Conservation (phyloP, 768 basidiomycete genomes). For the Gyrodon lividus region DNA sequence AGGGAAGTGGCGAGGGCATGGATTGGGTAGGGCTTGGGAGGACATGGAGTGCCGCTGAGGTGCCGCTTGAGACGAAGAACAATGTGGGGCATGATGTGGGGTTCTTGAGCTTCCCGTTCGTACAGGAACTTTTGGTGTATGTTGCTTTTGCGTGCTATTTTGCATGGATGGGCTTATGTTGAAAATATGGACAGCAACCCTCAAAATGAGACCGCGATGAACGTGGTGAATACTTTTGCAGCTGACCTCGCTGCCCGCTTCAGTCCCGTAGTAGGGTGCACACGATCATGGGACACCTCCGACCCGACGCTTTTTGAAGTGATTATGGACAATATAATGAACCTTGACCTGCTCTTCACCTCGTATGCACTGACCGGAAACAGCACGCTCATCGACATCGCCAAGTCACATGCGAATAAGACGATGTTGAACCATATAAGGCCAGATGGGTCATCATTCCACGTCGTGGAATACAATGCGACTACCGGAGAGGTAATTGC, state of each 20-base stretch:
- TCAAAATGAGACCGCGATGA: constrained; percentile 52
- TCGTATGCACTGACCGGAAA: constrained; percentile 61
- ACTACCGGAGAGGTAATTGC: constrained; percentile 49
- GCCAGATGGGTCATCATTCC: constrained; percentile 50
- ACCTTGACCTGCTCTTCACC: constrained; percentile 63
- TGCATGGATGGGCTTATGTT: neutral
- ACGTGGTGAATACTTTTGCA: constrained; percentile 58
- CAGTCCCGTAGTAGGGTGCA: constrained; percentile 60
- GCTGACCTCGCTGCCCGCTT: constrained; percentile 55
- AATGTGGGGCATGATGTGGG: constrained; percentile 67
- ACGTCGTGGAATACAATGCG: constrained; percentile 66
- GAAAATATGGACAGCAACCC: constrained; percentile 45
- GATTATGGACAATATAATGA: constrained; percentile 83
- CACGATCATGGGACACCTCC: constrained; percentile 63
- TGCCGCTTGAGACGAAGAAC: constrained; percentile 48
- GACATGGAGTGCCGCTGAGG: constrained; percentile 48
- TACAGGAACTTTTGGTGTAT: constrained; percentile 58
- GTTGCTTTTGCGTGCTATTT: constrained; percentile 20
- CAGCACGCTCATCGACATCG: constrained; percentile 55
- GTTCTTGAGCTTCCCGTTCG: constrained; percentile 68
- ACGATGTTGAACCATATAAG: constrained; percentile 69
- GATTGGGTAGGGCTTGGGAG: constrained; percentile 60
- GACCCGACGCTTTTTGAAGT: constrained; percentile 65
- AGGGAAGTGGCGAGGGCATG: constrained; percentile 36
- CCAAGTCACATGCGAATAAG: constrained; percentile 61